These are phyloP conservation scores for Alternaria sp. DNA, from an alignment of 2,329 filamentous ascomycete genomes.

Conservation along the genomic window DNA sequence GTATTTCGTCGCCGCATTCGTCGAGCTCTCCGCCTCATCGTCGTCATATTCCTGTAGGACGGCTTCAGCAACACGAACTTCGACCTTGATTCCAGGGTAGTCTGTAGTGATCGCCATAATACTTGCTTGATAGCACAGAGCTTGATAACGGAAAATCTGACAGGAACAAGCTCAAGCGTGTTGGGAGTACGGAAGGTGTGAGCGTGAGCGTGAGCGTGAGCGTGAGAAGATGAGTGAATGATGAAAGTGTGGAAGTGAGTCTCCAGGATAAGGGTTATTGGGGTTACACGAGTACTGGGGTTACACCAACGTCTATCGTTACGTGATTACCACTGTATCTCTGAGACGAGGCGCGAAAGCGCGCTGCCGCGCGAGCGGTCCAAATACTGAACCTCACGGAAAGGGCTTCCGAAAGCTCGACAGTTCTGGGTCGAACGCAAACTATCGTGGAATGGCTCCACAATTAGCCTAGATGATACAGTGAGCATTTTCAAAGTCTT, in stretches of 20 bases:
- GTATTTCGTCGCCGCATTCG: slow-evolving; percentile 36
- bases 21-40: slow-evolving; percentile 21
- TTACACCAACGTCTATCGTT: too few relatives aligned
- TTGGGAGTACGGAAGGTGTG: neutral
- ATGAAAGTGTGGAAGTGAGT: neutral
- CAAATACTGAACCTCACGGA: neutral
- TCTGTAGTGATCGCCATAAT: slow-evolving; percentile 32
- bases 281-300: too few relatives aligned
- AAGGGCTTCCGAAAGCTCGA: neutral
- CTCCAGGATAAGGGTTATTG: neutral
- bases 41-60: slow-evolving; percentile 40
- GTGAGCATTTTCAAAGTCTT: neutral
- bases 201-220: neutral
- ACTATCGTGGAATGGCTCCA: neutral
- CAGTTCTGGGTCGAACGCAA: neutral
- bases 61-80: slow-evolving; percentile 29
- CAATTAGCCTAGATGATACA: neutral
- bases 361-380: neutral
- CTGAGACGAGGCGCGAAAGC: neutral
- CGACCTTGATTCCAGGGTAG: slow-evolving; percentile 23
- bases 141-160: neutral
- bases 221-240: neutral
- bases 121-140: neutral
- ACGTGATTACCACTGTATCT: neutral
- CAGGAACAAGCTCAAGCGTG: neutral